Conservation (phyloP, 202 grass and related monocot genomes). For the Tripidium arundinaceum region DNA sequence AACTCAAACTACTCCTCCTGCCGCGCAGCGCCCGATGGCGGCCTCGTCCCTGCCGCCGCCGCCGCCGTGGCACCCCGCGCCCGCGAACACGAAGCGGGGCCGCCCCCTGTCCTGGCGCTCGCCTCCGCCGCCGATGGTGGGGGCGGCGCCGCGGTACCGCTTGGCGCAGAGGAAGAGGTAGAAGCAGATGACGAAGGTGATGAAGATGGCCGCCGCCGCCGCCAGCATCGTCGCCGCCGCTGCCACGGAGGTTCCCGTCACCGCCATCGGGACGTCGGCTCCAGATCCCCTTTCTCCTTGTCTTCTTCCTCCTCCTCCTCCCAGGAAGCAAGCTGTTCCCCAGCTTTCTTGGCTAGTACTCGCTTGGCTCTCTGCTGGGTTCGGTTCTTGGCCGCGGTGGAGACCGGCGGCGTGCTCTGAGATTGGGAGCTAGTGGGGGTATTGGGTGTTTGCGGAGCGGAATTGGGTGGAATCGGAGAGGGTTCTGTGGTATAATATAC, state of each 20-base stretch:
- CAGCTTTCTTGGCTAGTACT: conserved; percentile 20
- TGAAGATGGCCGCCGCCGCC: conserved; percentile 55
- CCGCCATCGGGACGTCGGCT: conserved; percentile 10
- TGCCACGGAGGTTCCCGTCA: conserved; percentile 39
- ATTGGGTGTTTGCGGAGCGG: background rate
- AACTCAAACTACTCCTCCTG: too few species aligned
- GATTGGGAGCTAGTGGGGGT: background rate
- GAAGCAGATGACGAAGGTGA: conserved; percentile 66
- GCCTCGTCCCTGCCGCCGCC: conserved; percentile 34
- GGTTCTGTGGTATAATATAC: conserved; percentile 3
- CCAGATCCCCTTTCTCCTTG: background rate
- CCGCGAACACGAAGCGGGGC: conserved; percentile 35
- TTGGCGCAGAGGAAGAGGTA: conserved; percentile 69
- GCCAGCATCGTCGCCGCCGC: conserved; percentile 55
- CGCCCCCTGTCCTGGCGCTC: background rate
- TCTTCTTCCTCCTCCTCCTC: background rate
- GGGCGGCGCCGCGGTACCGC: conserved; percentile 49
- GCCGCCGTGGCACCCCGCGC: conserved; percentile 22
- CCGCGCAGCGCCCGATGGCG: conserved; percentile 49
- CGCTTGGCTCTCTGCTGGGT: too few species aligned
- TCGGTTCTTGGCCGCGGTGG: background rate
- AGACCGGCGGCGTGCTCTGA: background rate
- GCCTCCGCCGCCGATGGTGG: conserved; percentile 9
- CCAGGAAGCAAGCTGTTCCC: background rate
- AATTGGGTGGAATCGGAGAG: background rate